Evolutionary conservation across 2,329 filamentous ascomycete species (phyloP).

Genomic region (Trichoderma endophyticum): DNA sequence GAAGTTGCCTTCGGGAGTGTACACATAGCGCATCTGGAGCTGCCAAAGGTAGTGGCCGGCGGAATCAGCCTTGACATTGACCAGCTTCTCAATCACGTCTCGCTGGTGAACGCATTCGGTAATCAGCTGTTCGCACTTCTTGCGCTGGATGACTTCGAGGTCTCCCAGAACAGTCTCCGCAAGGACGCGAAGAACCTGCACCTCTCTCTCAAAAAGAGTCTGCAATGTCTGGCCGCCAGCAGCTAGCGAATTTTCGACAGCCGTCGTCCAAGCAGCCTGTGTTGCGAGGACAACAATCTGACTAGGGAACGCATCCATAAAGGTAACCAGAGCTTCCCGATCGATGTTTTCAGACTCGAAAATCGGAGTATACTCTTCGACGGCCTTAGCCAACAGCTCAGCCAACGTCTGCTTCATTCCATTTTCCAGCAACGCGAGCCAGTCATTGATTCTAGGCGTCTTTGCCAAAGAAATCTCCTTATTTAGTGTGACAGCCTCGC

Average conservation of each 20-base stretch:
- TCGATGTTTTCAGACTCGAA: conserved; percentile 72
- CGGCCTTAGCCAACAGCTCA: conserved; percentile 81
- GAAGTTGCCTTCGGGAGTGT: conserved; percentile 75
- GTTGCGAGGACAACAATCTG: conserved; percentile 94
- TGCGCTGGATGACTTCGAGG: conserved; percentile 78
- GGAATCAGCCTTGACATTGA: conserved; percentile 68
- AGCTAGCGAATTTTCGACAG: conserved; percentile 73
- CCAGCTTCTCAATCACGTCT: conserved; percentile 84
- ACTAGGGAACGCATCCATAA: conserved; percentile 80
- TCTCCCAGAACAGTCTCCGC: conserved; percentile 88
- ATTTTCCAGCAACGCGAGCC: conserved; percentile 86
- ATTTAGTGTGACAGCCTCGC: conserved; percentile 81
- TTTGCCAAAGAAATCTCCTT: conserved; percentile 90
- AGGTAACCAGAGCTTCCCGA: conserved; percentile 67
- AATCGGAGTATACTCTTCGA: conserved; percentile 76
- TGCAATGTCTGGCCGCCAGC: conserved; percentile 68
- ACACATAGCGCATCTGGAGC: conserved; percentile 95
- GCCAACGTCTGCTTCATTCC: conserved; percentile 95
- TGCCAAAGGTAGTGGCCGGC: conserved; percentile 88
- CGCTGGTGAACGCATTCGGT: conserved; percentile 98
- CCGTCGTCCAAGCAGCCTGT: conserved; percentile 89
- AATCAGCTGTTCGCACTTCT: conserved; percentile 98
- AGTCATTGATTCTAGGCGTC: conserved; percentile 97
- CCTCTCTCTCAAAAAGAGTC: conserved; percentile 73
- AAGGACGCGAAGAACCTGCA: conserved; percentile 79